Percentiles rank a stretch among this genome's conserved stretches.
Conservation (phyloP, 2,329 filamentous ascomycete genomes). For the Microcyclospora pomicola region DNA sequence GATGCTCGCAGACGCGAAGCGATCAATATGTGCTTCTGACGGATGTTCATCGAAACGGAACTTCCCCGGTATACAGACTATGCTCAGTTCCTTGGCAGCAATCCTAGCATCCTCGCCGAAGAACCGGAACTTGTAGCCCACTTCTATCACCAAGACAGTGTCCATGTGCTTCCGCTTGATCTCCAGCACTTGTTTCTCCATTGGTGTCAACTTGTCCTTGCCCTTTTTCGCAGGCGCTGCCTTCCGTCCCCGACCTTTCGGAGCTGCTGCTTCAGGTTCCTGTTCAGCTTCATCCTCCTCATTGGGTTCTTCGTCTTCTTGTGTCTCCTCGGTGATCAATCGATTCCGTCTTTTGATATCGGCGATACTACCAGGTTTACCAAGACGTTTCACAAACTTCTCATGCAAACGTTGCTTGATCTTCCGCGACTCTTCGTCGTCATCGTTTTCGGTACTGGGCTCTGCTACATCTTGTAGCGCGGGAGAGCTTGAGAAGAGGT, state of each 20-base stretch:
- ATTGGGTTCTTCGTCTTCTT: constrained; percentile 36
- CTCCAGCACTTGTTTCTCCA: constrained; percentile 85
- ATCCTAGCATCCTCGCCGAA: constrained; percentile 88
- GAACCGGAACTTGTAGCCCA: constrained; percentile 96
- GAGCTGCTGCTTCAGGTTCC: constrained; percentile 36
- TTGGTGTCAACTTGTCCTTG: constrained; percentile 75
- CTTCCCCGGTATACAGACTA: constrained; percentile 94
- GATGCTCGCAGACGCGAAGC: constrained; percentile 91
- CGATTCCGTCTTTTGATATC: constrained; percentile 49
- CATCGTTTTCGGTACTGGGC: constrained; percentile 27
- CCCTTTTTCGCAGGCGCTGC: constrained; percentile 50
- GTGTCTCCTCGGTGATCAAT: constrained; percentile 39
- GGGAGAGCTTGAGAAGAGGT: constrained; percentile 42
- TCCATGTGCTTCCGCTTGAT: constrained; percentile 88
- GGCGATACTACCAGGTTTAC: constrained; percentile 66
- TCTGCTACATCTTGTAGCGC: constrained; percentile 21
- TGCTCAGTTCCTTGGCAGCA: constrained; percentile 80
- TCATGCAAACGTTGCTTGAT: constrained; percentile 61
- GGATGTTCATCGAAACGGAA: constrained; percentile 86
- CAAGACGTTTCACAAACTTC: constrained; percentile 81
- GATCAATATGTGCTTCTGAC: constrained; percentile 81
- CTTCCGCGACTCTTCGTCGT: constrained; percentile 40
- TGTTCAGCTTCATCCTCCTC: constrained; percentile 47
- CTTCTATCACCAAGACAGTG: constrained; percentile 80
- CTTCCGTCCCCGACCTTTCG: constrained; percentile 37